Evolutionary conservation across 345 rosid genomes (phyloP), one percentile per base, ranked within the genome.

Genomic region (Hibiscus tridactylites): DNA sequence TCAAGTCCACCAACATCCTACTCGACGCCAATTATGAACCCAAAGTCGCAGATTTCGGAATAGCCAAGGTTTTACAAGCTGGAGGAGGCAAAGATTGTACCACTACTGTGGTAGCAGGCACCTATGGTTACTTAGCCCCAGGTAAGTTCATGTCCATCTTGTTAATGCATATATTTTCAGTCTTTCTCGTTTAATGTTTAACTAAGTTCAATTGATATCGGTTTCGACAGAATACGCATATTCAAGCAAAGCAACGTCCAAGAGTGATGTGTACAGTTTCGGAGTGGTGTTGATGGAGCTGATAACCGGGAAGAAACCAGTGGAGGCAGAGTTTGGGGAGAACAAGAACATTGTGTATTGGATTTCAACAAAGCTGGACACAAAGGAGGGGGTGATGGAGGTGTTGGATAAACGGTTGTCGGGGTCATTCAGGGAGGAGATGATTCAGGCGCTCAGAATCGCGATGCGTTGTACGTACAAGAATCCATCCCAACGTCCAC

Each of bases 41-140:
- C 26, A 91, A 91, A 76, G 90, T 94, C 58, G 98, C 98, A 44
- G 97, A 94, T 73, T 94, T 94, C 31, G 98, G 97, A 68, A 84
- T 91, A 71, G 98, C 98, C 83, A 94, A 94, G 81, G 96, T 91
- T 58, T 78, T 91, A 82, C 93, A 86, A 70, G 96, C 95, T 11
- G 80, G 91, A 78, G 91, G 93, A 13, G 83, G 91, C 17, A 90
- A 83, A 82, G 98, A 94, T 72, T 94, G 91, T 3, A 94, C 91
- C 62, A 86, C 91, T 15, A 91, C 95, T 13, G 86, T 86, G 53
- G 74, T 90, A 6, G 98, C 96, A 1, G 97, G 98, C 62, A 94
- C 98, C 54, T 94, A 87, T n/a, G 96, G 96, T 70, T 94, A 94
- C 79, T 73, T 94, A 73, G 97, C 97, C 29, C 97, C 97, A 50